A percentile compares a stretch with the other conserved stretches of the same genome.
Conservation (phyloP, 2,329 filamentous ascomycete genomes). For the Aspergillus versicolor region DNA sequence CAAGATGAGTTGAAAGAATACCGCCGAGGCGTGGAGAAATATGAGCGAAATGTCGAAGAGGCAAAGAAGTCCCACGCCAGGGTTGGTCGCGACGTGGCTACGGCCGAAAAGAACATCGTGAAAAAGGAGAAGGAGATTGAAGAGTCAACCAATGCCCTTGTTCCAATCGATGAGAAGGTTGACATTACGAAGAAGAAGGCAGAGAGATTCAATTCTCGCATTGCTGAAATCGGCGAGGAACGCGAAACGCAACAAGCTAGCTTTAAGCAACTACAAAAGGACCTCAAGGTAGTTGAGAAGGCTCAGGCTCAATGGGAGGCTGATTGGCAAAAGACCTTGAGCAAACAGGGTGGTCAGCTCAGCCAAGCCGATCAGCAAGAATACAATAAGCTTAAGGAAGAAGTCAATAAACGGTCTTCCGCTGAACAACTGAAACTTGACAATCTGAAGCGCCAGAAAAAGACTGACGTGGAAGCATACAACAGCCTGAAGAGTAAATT, state of each 20-base stretch:
- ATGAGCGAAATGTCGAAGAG: slow-evolving; percentile 74
- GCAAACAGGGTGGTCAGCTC: slow-evolving; percentile 81
- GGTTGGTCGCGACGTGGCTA: slow-evolving; percentile 72
- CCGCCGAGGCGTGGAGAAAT: slow-evolving; percentile 81
- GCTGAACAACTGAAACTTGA: slow-evolving; percentile 79
- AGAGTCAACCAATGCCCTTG: slow-evolving; percentile 77
- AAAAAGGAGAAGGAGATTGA: slow-evolving; percentile 84
- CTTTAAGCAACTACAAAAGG: slow-evolving; percentile 73
- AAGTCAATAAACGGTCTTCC: slow-evolving; percentile 80
- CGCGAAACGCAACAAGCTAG: slow-evolving; percentile 67
- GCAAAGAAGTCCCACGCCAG: slow-evolving; percentile 81
- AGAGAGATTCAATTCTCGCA: slow-evolving; percentile 65
- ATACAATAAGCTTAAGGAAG: slow-evolving; percentile 79
- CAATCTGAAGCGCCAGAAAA: slow-evolving; percentile 82
- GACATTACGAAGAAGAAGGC: slow-evolving; percentile 71
- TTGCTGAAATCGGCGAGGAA: slow-evolving; percentile 72
- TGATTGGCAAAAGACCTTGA: slow-evolving; percentile 80
- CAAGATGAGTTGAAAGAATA: slow-evolving; percentile 94
- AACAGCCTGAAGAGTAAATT: slow-evolving; percentile 87
- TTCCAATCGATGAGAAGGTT: slow-evolving; percentile 92
- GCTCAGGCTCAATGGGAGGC: slow-evolving; percentile 85
- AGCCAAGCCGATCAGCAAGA: slow-evolving; percentile 84
- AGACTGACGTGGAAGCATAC: slow-evolving; percentile 87
- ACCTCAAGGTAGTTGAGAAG: slow-evolving; percentile 81
- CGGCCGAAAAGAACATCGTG: slow-evolving; percentile 82